Evolutionary conservation across 768 basidiomycete species (phyloP), one percentile per base, ranked within the genome.

Genomic region (Tricholoma hemisulphureum): DNA sequence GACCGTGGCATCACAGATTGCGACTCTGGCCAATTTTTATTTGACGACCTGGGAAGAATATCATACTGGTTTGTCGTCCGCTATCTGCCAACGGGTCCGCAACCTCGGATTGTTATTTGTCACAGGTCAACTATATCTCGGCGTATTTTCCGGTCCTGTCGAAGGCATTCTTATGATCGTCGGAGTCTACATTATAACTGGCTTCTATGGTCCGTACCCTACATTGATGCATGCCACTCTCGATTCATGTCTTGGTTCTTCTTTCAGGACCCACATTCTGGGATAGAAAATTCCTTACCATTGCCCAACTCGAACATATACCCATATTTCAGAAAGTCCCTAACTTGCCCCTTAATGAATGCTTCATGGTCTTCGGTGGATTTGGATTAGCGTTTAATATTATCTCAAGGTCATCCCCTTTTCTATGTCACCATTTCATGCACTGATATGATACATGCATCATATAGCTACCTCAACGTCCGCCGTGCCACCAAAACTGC

Each of bases 151-250:
- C 14, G 96, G 97, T 0, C 96, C 97, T 0, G 91, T 98, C 2
- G 97, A 98, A 71, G 97, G 97, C 6, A 96, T 98, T 62, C 75
- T 99, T 32, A 81, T 98, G 72, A 88, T 98, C 55, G 77, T 88
- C 24, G 69, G 63, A 8, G 86, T 98, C 55, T 98, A 88, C 74
- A 62, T 86, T 28, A 75, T 96, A 53, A 88, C 89, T 11, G 95
- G 93, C 0, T 70, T 90, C 52, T 87, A 79, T 64, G 92, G 92
- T 85, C 59, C 48, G 80, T 67, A 14, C 34, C 37, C 46, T 53
- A 51, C 8, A 16, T 39, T 49, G 24, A 31, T 9, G 6, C 28
- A 51, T 10, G 32, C n/a, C 6, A 21, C 23, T 37, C 20, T 50
- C 59, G n/a, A 64, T 6, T 18, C 11, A 57, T 8, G 4, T 7